These are phyloP conservation scores for Cutaneotrichosporon sp. DNA, from an alignment of 1,284 basidiomycete genomes.

Conservation along the genomic window DNA sequence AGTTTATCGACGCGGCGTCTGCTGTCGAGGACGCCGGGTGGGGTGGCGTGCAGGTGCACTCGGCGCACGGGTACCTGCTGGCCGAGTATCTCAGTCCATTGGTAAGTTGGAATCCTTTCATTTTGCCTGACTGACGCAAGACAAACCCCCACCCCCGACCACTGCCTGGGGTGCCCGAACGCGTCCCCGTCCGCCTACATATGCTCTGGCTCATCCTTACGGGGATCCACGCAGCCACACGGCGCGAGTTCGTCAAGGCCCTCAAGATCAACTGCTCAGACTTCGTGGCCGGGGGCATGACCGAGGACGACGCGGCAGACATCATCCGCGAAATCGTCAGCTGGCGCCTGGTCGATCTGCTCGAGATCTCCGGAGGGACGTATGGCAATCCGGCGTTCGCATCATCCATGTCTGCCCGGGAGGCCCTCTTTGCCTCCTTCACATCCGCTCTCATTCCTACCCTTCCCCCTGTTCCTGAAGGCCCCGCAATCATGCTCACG, in stretches of 20 bases:
- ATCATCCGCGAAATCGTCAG: conserved; percentile 42
- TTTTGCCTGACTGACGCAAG: conserved; percentile 51
- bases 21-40: conserved; percentile 69
- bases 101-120: conserved; percentile 50
- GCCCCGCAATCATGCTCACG: conserved; percentile 43
- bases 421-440: conserved; percentile 42
- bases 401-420: conserved; percentile 17
- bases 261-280: conserved; percentile 86
- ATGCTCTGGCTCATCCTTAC: conserved; percentile 63
- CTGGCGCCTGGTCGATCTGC: conserved; percentile 53
- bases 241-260: conserved; percentile 65
- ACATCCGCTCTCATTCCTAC: conserved; percentile 34
- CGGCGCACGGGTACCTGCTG: conserved; percentile 82
- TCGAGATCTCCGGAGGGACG: conserved; percentile 46
- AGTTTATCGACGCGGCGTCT: conserved; percentile 66
- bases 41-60: conserved; percentile 85
- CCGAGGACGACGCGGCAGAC: conserved; percentile 32
- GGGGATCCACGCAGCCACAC: conserved; percentile 58
- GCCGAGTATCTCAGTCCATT: conserved; percentile 77
- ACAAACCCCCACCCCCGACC: conserved; percentile 60
- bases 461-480: conserved; percentile 30
- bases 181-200: conserved; percentile 51
- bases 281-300: conserved; percentile 57
- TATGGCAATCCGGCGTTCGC: conserved; percentile 34
- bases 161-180: conserved; percentile 54